Base-by-base conservation (phyloP, 495 filamentous ascomycete genomes). In the Penicillium longicatenatum region DNA sequence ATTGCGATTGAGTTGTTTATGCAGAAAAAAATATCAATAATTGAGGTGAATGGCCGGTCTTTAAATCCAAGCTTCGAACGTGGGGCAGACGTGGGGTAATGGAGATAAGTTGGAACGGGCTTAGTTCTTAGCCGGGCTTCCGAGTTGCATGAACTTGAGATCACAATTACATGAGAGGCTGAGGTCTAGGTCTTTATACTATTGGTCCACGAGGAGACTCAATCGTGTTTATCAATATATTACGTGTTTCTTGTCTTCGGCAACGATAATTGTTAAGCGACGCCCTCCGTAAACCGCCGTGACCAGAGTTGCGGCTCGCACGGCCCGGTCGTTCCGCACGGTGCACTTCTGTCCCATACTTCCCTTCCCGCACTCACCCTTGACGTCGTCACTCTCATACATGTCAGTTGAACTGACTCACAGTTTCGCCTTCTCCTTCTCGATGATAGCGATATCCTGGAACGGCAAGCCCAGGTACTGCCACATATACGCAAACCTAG, bases 401-500 rank as follows among this genome's bases (percentile, higher is more conserved):
- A 26, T 26, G 26, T 6, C 26, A 26, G 26, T 6, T 6, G 35
- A 20, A 21, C 26, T 17, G 45, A 1, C 8, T 52, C 63, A 68
- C 47, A 66, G 47, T 35, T 47, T 63, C 8, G 62, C 51, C 44
- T 62, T 69, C 53, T 64, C 66, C 16, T 62, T 69, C 55, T 64
- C 66, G 22, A 62, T 11, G 21, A 69, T 65, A 24, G 64, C 29
- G 17, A 72, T 50, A 63, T 77, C 70, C 50, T 70, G 62, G 59
- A 69, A 71, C 3, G 73, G 73, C 60, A 77, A 46, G 0, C 55
- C 75, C 55, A 77, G 54, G 56, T 65, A 77, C 54, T 69, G 54
- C 73, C 73, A 77, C 70, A 77, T 76, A 46, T 62, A 75, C 52
- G 73, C 70, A 48, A 75, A 69, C 31, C 66, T 69, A 56, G 1